Conservation (phyloP, 169 alveolate species). For the Theileria annulata region DNA sequence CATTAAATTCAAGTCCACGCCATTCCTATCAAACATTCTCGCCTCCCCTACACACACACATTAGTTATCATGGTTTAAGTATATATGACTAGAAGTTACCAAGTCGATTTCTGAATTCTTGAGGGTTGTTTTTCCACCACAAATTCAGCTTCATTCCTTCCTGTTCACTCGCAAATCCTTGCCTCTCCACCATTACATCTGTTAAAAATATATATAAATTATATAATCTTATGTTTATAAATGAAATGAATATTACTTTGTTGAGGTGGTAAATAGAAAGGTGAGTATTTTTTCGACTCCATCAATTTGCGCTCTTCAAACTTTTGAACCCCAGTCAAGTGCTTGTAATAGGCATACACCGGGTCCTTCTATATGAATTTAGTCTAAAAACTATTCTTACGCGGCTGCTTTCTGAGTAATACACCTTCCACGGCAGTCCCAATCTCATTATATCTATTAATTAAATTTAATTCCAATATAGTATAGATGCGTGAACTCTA, state of each 20-base stretch:
- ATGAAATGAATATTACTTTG: conserved; percentile 13
- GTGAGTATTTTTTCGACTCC: conserved; percentile 68
- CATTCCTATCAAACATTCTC: conserved; percentile 72
- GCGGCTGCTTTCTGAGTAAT: conserved; percentile 63
- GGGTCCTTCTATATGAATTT: conserved; percentile 60
- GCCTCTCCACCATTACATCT: conserved; percentile 60
- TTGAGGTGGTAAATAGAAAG: conserved; percentile 74
- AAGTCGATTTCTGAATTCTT: conserved; percentile 62
- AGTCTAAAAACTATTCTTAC: neutral
- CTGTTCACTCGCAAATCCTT: conserved; percentile 10
- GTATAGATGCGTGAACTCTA: neutral
- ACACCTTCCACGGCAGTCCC: conserved; percentile 77
- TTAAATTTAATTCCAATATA: neutral
- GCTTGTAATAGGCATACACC: conserved; percentile 70
- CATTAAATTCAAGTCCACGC: conserved; percentile 75
- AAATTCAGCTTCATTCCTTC: conserved; percentile 61
- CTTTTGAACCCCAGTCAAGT: conserved; percentile 61
- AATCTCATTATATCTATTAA: conserved; percentile 2
- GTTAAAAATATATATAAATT: neutral
- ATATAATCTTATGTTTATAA: too few relatives aligned
- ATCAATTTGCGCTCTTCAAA: conserved; percentile 47
- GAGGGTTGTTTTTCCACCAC: conserved; percentile 67
- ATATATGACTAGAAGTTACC: neutral
- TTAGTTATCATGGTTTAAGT: neutral
- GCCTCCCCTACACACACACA: conserved; percentile 54